Evolutionary conservation across 106 monocot species (phyloP).

Genomic region (Dendrobium chrysotoxum): DNA sequence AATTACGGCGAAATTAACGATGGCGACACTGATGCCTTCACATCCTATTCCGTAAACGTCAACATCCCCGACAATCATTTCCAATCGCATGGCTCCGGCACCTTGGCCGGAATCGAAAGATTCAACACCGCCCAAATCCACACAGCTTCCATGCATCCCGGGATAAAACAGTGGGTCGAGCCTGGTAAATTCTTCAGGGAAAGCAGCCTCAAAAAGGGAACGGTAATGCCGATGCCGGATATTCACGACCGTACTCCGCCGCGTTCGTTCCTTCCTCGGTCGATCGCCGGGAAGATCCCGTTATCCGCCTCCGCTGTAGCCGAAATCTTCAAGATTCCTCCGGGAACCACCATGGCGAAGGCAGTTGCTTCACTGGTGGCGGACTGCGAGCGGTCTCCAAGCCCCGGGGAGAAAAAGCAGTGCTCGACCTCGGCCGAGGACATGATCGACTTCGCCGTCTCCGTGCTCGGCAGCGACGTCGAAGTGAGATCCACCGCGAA

Average conservation of each 20-base stretch:
- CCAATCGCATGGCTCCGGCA: slow-evolving; percentile 57
- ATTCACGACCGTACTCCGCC: slow-evolving; percentile 7
- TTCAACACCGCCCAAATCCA: slow-evolving; percentile 24
- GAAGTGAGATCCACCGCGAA: slow-evolving; percentile 58
- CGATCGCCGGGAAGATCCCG: slow-evolving; percentile 43
- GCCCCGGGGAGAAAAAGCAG: slow-evolving; percentile 80
- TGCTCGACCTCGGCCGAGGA: slow-evolving; percentile 65
- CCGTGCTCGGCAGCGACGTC: slow-evolving; percentile 47
- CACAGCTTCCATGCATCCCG: background rate
- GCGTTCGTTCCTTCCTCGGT: slow-evolving; percentile 43
- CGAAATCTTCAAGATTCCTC: slow-evolving; percentile 28
- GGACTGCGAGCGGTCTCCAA: slow-evolving; percentile 70
- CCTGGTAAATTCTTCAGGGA: slow-evolving; percentile 26
- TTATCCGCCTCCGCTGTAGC: slow-evolving; percentile 35
- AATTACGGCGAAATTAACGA: slow-evolving; percentile 49
- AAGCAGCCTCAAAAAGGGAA: slow-evolving; percentile 1
- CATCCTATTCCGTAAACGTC: slow-evolving; percentile 43
- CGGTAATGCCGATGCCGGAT: slow-evolving; percentile 7
- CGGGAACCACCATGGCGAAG: slow-evolving; percentile 47
- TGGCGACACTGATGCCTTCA: slow-evolving; percentile 29
- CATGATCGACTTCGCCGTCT: slow-evolving; percentile 17
- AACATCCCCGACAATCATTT: slow-evolving; percentile 73
- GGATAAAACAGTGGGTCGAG: slow-evolving; percentile 6
- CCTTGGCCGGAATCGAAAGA: slow-evolving; percentile 17
- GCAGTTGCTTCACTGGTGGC: slow-evolving; percentile 49